Evolutionary conservation across 768 basidiomycete species (phyloP), one percentile per base, ranked within the genome.

Genomic region (Leccinum subtestaceum): DNA sequence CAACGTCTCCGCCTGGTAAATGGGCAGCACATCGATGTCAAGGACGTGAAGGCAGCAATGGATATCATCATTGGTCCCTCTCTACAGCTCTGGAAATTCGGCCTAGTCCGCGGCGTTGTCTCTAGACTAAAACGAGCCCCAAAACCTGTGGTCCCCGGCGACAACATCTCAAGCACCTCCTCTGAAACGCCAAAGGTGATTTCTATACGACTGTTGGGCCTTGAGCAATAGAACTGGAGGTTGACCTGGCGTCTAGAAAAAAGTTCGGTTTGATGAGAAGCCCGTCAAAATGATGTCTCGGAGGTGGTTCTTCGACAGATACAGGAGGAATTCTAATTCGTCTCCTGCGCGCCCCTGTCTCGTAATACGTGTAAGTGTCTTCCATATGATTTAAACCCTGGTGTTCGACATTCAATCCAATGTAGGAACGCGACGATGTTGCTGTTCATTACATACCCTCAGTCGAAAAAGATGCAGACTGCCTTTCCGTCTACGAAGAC

Each of bases 291-390:
- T 70, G 36, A 68, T 70, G 36, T 60, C 64, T 12, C 62, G 59
- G 5, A 68, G 21, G 21, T 6, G 56, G 21, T 64, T 70, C 48
- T 61, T 72, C 4, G 63, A 56, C 5, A 60, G 59, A 29, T 60
- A 40, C 19, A 64, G 53, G 21, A 61, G 48, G n/a, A 56, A 63
- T 31, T 60, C 56, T n/a, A 13, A 2, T 27, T 55, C 60, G 29
- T 64, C 66, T 47, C 66, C 63, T 52, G 36, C 55, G 29, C 72
- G 72, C 1, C 66, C 72, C n/a, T 72, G 71, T 54, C 72, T 72
- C 6, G 55, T 71, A 13, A 34, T 63, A 25, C 64, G 70, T 17
- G 71, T 72, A 46, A 12, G 71, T 63, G 2, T 32, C 27, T 34
- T 27, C 13, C 19, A 36, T 40, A 36, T 7, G 23, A 17, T 34